These are phyloP conservation scores for Paraurostyla sp. DNA, from an alignment of 73 alveolate species.

Conservation along the genomic window DNA sequence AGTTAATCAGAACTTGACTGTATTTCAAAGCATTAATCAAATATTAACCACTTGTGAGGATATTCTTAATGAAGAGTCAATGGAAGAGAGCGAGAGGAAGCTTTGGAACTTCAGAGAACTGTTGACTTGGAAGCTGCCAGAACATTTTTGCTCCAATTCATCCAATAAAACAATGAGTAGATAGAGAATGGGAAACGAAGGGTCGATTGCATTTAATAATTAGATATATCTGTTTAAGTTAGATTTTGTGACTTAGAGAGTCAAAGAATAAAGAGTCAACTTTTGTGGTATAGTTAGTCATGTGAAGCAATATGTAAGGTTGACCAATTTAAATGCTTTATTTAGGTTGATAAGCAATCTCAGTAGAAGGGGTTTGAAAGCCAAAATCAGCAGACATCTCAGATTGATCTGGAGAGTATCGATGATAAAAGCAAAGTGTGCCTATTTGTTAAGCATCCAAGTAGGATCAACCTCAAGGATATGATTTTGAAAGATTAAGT, in stretches of 20 bases:
- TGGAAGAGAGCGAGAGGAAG: conserved; percentile 45
- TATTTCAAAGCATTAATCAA: conserved; percentile 24
- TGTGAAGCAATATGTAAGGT: conserved; percentile 51
- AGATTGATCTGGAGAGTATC: conserved; percentile 55
- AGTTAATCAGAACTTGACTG: background rate
- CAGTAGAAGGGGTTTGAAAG: background rate
- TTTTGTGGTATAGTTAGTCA: conserved; percentile 60
- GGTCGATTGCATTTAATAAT: background rate
- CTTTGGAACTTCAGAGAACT: conserved; percentile 42
- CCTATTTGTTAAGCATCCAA: conserved; percentile 57
- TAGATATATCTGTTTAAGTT: conserved; percentile 30
- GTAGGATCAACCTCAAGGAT: conserved; percentile 41
- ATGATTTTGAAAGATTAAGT: conserved; percentile 13
- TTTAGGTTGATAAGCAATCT: conserved; percentile 45
- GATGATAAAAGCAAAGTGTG: conserved; percentile 57
- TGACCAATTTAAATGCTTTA: background rate
- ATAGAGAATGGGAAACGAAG: background rate
- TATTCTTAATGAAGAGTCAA: background rate
- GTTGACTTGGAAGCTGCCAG: conserved; percentile 47
- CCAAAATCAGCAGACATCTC: background rate
- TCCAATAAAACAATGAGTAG: background rate
- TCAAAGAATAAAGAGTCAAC: conserved; percentile 48
- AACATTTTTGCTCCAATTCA: background rate
- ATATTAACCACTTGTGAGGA: background rate
- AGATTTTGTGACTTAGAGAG: conserved; percentile 36